A percentile compares a stretch with the other conserved stretches of the same genome.
phyloP scores from a whole-genome alignment of 345 rosid species.

The Lagerstroemia speciosa region DNA sequence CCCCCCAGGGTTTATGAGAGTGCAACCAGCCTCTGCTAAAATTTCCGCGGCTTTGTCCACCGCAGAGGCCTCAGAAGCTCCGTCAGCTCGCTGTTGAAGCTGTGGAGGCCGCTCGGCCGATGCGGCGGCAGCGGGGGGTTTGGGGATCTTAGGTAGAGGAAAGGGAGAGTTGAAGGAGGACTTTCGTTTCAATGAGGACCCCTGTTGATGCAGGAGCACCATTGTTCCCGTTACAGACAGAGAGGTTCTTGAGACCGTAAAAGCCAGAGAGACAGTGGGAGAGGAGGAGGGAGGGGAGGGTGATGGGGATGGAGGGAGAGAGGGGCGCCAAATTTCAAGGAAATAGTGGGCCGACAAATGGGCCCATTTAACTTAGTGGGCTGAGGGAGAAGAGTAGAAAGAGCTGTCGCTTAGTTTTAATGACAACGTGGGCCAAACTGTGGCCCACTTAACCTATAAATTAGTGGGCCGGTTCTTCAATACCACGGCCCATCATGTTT shows the following conservation, averaged over 20 bases:
- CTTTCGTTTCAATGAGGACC: constrained; percentile 36
- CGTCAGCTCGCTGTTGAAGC: background rate
- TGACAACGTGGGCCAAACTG: too few relatives aligned
- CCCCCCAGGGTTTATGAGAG: constrained; percentile 46
- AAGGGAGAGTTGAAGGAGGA: constrained; percentile 31
- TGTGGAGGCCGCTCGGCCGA: constrained; percentile 2
- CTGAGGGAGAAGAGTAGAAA: too few relatives aligned
- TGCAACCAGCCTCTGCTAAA: constrained; percentile 72
- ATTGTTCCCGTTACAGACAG: constrained; percentile 12
- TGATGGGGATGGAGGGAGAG: background rate
- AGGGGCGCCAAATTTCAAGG: constrained; percentile 14
- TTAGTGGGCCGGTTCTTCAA: too few relatives aligned
- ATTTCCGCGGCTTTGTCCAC: constrained; percentile 45
- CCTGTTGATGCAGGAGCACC: constrained; percentile 50
- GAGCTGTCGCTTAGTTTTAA: too few relatives aligned
- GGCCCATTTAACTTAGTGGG: background rate
- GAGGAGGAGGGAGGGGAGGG: constrained; percentile 4
- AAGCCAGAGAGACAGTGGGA: background rate
- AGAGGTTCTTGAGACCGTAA: too few relatives aligned
- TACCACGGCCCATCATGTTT: too few relatives aligned
- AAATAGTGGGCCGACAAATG: background rate
- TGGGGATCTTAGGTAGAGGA: constrained; percentile 34
- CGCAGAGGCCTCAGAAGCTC: background rate
- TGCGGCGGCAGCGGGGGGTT: constrained; percentile 24
- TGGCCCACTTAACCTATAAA: too few relatives aligned